These are phyloP conservation scores for Neofusicoccum sp. DNA, from an alignment of 2,329 filamentous ascomycete genomes.

Conservation along the genomic window DNA sequence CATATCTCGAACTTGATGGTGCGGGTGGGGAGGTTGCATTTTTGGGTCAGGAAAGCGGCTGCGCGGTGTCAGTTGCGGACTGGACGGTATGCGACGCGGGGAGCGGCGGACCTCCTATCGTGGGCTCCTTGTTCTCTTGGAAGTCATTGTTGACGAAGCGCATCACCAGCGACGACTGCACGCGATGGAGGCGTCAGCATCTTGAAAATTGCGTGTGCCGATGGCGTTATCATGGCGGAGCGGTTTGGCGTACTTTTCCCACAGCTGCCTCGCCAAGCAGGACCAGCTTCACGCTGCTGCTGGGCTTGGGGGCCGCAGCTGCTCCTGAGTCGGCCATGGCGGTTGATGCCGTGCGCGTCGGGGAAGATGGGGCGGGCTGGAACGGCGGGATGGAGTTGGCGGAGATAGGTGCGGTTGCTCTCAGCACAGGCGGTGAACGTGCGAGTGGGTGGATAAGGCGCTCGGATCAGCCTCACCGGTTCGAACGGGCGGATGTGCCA, in stretches of 20 bases:
- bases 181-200: slow-evolving; percentile 16
- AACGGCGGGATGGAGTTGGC: slow-evolving; percentile 13
- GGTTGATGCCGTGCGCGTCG: slow-evolving; percentile 3
- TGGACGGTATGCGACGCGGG: not conserved
- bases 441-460: slow-evolving; percentile 1
- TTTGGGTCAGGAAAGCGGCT: slow-evolving; percentile 98
- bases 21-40: slow-evolving; percentile 91
- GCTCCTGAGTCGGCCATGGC: slow-evolving; percentile 73
- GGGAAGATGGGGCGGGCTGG: not conserved
- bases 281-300: slow-evolving; percentile 99
- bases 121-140: slow-evolving; percentile 99
- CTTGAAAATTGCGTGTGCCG: slow-evolving; percentile 23
- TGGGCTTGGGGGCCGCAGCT: slow-evolving; percentile 78
- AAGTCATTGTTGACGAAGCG: slow-evolving; percentile 99
- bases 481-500: not conserved
- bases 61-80: slow-evolving; percentile 22
- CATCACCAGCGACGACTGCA: slow-evolving; percentile 90
- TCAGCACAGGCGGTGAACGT: slow-evolving; percentile 20
- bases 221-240: slow-evolving; percentile 9
- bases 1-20: slow-evolving; percentile 77
- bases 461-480: slow-evolving; percentile 17
- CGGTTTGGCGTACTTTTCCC: slow-evolving; percentile 73
- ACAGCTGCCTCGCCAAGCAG: slow-evolving; percentile 96
- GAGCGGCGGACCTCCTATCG: slow-evolving; percentile 77
- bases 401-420: slow-evolving; percentile 19